A percentile compares a stretch with the other conserved stretches of the same genome.
Conservation (phyloP, 176 grass and related monocot species). For the Paspalum notatum region DNA sequence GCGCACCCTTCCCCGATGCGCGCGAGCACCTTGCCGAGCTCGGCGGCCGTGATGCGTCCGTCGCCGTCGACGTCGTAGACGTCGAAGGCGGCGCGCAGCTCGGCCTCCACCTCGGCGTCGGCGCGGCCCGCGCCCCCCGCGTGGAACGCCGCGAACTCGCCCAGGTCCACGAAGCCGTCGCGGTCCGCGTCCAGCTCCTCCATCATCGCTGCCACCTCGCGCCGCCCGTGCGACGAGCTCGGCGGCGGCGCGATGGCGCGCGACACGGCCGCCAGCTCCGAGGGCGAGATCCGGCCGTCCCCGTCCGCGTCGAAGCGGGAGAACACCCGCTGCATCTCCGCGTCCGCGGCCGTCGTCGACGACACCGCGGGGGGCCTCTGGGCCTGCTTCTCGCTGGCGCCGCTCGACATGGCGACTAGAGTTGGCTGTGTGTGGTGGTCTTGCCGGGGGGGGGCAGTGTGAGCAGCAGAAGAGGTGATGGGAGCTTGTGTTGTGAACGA, state of each 20-base stretch:
- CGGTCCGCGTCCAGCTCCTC: constrained; percentile 76
- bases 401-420: constrained; percentile 33
- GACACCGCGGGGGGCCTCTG: neutral
- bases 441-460: no score
- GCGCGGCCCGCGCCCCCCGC: neutral
- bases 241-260: constrained; percentile 56
- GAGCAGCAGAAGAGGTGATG: neutral
- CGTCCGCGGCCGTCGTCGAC: neutral
- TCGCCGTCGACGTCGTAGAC: constrained; percentile 75
- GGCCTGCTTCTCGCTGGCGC: constrained; percentile 8
- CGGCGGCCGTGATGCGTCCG: constrained; percentile 69
- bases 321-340: constrained; percentile 74
- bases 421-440: neutral
- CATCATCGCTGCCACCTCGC: constrained; percentile 74
- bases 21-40: constrained; percentile 66
- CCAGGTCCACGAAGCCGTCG: constrained; percentile 73
- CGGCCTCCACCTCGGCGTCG: constrained; percentile 42
- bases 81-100: constrained; percentile 72
- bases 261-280: constrained; percentile 56
- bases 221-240: constrained; percentile 16
- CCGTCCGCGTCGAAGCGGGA: constrained; percentile 79
- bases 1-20: constrained; percentile 60
- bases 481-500: no score
- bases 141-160: constrained; percentile 85
- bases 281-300: constrained; percentile 77